phyloP scores from a whole-genome alignment of 2,329 filamentous ascomycete genomes.

The Xylariaceae sp. region DNA sequence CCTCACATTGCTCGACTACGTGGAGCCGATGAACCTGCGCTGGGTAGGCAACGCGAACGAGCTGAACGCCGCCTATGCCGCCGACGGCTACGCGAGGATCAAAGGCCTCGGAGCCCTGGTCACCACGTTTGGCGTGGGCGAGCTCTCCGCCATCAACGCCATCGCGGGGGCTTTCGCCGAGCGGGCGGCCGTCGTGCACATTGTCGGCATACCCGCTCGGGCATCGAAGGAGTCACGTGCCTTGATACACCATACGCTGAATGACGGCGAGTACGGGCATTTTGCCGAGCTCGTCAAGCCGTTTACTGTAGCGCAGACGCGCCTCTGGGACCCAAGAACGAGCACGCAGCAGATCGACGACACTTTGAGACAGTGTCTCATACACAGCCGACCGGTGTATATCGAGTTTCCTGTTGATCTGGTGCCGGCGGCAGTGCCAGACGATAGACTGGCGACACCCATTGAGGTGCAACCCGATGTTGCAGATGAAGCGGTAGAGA shows the following conservation, averaged over 20 bases:
- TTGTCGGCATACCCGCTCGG: conserved; percentile 49
- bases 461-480: conserved; percentile 15
- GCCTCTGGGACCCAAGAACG: conserved; percentile 38
- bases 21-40: conserved; percentile 31
- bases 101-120: conserved; percentile 46
- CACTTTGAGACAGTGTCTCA: conserved; percentile 43
- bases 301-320: conserved; percentile 46
- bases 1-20: conserved; percentile 32
- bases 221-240: conserved; percentile 37
- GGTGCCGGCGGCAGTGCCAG: conserved; percentile 33
- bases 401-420: conserved; percentile 52
- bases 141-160: conserved; percentile 53
- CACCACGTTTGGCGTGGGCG: conserved; percentile 59
- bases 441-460: conserved; percentile 24
- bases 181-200: conserved; percentile 51
- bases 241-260: conserved; percentile 50
- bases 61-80: conserved; percentile 53
- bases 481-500: conserved; percentile 17
- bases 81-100: conserved; percentile 53
- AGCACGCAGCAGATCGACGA: conserved; percentile 48
- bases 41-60: conserved; percentile 55
- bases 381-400: conserved; percentile 52
- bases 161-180: conserved; percentile 56
- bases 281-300: conserved; percentile 46
- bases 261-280: conserved; percentile 48